phyloP scores from a whole-genome alignment of 2,329 filamentous ascomycete genomes.

The Orbilia brochopaga region DNA sequence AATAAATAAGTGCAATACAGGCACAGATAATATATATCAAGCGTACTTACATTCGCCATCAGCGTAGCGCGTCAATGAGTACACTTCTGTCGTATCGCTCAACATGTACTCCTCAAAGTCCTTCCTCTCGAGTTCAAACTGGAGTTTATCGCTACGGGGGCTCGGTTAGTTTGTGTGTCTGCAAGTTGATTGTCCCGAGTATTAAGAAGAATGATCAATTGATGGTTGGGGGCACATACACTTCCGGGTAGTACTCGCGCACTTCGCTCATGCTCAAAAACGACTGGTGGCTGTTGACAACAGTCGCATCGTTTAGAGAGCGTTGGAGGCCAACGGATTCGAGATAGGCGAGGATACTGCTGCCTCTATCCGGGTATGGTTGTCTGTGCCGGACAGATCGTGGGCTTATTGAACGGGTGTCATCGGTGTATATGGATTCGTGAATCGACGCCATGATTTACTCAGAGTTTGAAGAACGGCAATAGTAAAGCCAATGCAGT shows the following conservation, averaged over 20 bases:
- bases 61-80: background rate
- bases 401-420: background rate
- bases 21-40: too few species aligned
- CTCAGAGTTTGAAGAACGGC: too few species aligned
- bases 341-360: background rate
- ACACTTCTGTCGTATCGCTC: background rate
- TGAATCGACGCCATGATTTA: background rate
- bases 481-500: too few species aligned
- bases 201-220: too few species aligned
- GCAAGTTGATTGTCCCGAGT: too few species aligned
- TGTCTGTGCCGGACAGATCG: background rate
- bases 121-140: conserved; percentile 1
- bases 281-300: background rate
- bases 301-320: background rate
- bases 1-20: too few species aligned
- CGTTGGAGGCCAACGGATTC: background rate
- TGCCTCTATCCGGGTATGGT: background rate
- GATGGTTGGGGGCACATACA: background rate
- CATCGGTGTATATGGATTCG: background rate
- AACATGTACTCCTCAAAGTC: background rate
- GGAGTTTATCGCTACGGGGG: background rate
- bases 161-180: background rate
- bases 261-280: background rate
- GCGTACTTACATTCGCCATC: background rate
- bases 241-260: background rate